A percentile compares a stretch with the other conserved stretches of the same genome.
These are phyloP conservation scores for Epichloe coenophiala DNA, from an alignment of 2,329 filamentous ascomycete genomes.

Conservation along the genomic window DNA sequence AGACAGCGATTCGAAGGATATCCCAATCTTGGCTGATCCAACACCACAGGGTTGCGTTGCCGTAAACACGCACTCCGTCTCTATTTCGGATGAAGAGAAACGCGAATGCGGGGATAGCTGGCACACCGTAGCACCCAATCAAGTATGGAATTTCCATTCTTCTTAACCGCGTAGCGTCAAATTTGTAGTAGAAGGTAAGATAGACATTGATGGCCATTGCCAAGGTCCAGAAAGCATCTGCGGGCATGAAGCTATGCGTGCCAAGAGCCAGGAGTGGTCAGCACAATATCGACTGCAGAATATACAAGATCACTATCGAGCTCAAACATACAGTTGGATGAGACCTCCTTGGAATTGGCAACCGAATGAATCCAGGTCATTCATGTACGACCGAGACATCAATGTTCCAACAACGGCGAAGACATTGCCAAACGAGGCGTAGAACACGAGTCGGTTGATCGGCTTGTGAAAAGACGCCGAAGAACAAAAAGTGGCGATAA, in stretches of 20 bases:
- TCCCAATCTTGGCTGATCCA: slow-evolving; percentile 60
- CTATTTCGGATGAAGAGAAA: slow-evolving; percentile 50
- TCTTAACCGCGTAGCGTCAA: slow-evolving; percentile 48
- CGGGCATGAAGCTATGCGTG: slow-evolving; percentile 57
- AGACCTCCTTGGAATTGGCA: slow-evolving; percentile 67
- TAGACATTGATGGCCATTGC: slow-evolving; percentile 79
- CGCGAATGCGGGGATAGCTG: slow-evolving; percentile 52
- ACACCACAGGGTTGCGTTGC: slow-evolving; percentile 68
- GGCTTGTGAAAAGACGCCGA: slow-evolving; percentile 65
- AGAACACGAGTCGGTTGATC: slow-evolving; percentile 79
- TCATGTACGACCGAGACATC: slow-evolving; percentile 51
- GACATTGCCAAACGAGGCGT: slow-evolving; percentile 70
- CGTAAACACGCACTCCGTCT: slow-evolving; percentile 48
- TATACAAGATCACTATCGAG: too few relatives aligned
- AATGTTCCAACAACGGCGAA: slow-evolving; percentile 64
- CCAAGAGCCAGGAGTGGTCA: slow-evolving; percentile 8
- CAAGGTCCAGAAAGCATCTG: slow-evolving; percentile 63
- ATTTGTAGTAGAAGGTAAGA: slow-evolving; percentile 66
- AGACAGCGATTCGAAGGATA: slow-evolving; percentile 57
- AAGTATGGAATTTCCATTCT: slow-evolving; percentile 60
- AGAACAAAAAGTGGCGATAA: slow-evolving; percentile 56
- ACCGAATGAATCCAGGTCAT: slow-evolving; percentile 30
- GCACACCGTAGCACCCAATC: slow-evolving; percentile 56
- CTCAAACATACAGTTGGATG: slow-evolving; percentile 58
- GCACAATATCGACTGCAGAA: not conserved